Evolutionary conservation across 1,284 basidiomycete species (phyloP).

Genomic region (Amylostereum areolatum): DNA sequence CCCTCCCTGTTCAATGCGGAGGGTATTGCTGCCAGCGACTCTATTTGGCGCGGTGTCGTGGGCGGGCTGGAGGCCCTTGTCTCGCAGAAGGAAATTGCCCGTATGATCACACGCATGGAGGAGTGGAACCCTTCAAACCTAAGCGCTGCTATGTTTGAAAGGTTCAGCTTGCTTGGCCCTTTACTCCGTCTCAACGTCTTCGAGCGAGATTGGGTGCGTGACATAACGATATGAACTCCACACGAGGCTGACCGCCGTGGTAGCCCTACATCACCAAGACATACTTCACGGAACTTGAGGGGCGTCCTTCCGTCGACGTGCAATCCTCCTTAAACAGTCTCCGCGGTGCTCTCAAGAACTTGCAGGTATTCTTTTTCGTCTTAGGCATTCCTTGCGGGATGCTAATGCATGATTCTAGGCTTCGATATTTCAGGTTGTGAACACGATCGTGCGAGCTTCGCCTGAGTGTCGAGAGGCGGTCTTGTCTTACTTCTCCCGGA

Average conservation of each 20-base stretch:
- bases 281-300: conserved; percentile 84
- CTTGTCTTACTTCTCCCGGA: conserved; percentile 77
- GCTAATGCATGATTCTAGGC: conserved; percentile 34
- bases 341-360: conserved; percentile 70
- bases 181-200: conserved; percentile 80
- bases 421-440: conserved; percentile 86
- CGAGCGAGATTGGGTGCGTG: conserved; percentile 78
- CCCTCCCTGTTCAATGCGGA: conserved; percentile 55
- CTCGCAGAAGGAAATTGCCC: conserved; percentile 79
- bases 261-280: conserved; percentile 74
- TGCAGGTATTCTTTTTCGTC: conserved; percentile 55
- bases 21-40: conserved; percentile 63
- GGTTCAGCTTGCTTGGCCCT: conserved; percentile 69
- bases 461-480: conserved; percentile 79
- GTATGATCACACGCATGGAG: conserved; percentile 67
- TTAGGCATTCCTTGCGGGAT: background rate
- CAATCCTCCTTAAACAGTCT: conserved; percentile 82
- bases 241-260: background rate
- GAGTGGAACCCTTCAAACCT: conserved; percentile 65
- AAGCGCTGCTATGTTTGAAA: conserved; percentile 59
- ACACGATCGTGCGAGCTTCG: conserved; percentile 81
- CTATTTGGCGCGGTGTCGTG: conserved; percentile 83
- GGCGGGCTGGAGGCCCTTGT: conserved; percentile 79
- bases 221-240: background rate
- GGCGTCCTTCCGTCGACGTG: conserved; percentile 68